Conservation (phyloP, 768 basidiomycete species). For the Hirschioporus abietinus region DNA sequence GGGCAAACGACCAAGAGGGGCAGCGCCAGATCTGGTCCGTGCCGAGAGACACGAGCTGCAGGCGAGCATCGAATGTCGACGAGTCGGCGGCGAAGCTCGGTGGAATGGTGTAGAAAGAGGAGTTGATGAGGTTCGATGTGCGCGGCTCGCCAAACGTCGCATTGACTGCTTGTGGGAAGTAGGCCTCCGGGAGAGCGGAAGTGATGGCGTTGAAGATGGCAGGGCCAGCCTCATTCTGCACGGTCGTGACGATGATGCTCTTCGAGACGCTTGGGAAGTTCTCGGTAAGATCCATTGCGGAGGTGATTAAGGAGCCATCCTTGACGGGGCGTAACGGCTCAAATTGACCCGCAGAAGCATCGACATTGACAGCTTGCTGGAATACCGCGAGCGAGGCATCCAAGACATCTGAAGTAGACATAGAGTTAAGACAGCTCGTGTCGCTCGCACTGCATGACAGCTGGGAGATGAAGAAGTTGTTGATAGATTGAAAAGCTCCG, state of each 20-base stretch:
- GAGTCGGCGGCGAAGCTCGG: constrained; percentile 20
- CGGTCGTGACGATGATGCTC: constrained; percentile 66
- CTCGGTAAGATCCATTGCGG: constrained; percentile 55
- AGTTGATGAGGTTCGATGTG: constrained; percentile 36
- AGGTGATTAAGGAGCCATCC: constrained; percentile 66
- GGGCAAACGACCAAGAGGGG: constrained; percentile 63
- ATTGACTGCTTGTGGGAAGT: constrained; percentile 35
- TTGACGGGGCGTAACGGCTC: constrained; percentile 62
- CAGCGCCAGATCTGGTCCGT: constrained; percentile 72
- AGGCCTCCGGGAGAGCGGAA: constrained; percentile 31
- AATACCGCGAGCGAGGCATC: constrained; percentile 44
- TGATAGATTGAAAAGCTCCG: constrained; percentile 35
- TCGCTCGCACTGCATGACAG: constrained; percentile 33
- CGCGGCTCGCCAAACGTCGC: constrained; percentile 43
- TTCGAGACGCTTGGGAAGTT: constrained; percentile 58
- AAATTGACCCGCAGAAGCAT: constrained; percentile 46
- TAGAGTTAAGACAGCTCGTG: constrained; percentile 42
- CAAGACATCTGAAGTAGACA: constrained; percentile 50
- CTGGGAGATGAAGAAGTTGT: not conserved
- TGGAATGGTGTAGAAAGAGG: constrained; percentile 41
- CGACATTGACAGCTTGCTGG: constrained; percentile 36
- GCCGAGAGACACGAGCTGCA: constrained; percentile 51
- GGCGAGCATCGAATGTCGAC: constrained; percentile 43
- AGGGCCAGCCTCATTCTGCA: constrained; percentile 66
- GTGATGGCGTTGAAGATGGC: constrained; percentile 39